Evolutionary conservation across 805 yeast species (phyloP).

Genomic region (Pichia cephalocereana): DNA sequence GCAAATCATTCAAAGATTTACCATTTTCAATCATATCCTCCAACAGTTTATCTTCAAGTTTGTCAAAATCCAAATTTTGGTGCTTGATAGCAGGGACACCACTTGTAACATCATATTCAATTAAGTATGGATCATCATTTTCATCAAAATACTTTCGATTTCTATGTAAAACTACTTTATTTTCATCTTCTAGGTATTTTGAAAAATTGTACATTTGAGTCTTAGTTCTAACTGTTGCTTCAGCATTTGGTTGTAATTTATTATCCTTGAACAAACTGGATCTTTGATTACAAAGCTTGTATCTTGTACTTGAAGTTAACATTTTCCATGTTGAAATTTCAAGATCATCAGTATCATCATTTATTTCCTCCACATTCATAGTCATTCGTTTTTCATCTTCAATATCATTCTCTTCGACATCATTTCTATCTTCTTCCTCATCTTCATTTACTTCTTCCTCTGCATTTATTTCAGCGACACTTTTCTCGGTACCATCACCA

Average conservation of each 20-base stretch:
- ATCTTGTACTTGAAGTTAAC: slow-evolving; percentile 70
- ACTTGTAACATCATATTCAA: slow-evolving; percentile 80
- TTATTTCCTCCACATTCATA: slow-evolving; percentile 11
- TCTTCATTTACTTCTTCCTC: background rate
- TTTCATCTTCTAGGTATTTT: slow-evolving; percentile 33
- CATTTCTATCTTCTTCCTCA: slow-evolving; percentile 13
- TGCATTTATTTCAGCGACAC: background rate
- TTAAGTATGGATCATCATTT: slow-evolving; percentile 52
- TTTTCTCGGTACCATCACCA: background rate
- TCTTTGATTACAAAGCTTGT: slow-evolving; percentile 63
- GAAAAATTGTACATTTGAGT: slow-evolving; percentile 56
- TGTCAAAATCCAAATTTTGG: slow-evolving; percentile 39
- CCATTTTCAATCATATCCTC: slow-evolving; percentile 27
- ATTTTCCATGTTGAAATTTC: slow-evolving; percentile 79
- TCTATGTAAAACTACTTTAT: slow-evolving; percentile 24
- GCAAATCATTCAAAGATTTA: slow-evolving; percentile 25
- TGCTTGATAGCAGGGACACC: slow-evolving; percentile 63
- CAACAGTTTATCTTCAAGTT: slow-evolving; percentile 35
- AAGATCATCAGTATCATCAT: slow-evolving; percentile 37
- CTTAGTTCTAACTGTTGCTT: slow-evolving; percentile 59
- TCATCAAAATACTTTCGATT: slow-evolving; percentile 35
- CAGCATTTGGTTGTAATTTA: slow-evolving; percentile 54
- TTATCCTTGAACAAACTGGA: slow-evolving; percentile 54
- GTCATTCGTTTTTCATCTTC: slow-evolving; percentile 1
- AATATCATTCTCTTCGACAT: slow-evolving; percentile 17